Evolutionary conservation across 768 basidiomycete genomes (phyloP).

Genomic region (Asterophora lycoperdoides): DNA sequence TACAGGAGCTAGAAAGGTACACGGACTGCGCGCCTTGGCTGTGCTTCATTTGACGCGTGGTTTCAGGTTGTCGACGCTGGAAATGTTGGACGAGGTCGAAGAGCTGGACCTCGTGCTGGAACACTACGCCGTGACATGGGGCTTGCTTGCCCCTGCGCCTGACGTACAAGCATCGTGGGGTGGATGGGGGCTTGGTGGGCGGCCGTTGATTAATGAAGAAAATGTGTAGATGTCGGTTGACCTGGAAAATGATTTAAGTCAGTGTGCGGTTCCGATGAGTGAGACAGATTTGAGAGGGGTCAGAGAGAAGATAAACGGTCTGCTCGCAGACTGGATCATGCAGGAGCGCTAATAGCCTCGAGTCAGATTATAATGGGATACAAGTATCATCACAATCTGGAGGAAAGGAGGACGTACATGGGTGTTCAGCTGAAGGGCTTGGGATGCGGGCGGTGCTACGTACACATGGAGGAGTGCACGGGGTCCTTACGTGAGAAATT

Average conservation of each 20-base stretch:
- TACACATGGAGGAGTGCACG: conserved; percentile 12
- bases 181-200: conserved; percentile 31
- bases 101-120: conserved; percentile 86
- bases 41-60: not conserved
- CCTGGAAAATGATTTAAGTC: conserved; percentile 4
- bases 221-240: conserved; percentile 2
- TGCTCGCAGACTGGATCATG: conserved; percentile 15
- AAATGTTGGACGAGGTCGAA: conserved; percentile 91
- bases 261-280: conserved; percentile 3
- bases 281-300: conserved; percentile 6
- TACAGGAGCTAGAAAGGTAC: conserved; percentile 55
- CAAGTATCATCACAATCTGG: not conserved
- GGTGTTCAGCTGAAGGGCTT: not conserved
- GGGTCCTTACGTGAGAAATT: conserved; percentile 22
- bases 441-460: not conserved
- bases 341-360: conserved; percentile 18
- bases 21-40: conserved; percentile 11
- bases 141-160: conserved; percentile 23
- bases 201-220: not conserved
- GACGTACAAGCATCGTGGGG: conserved; percentile 24
- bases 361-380: conserved; percentile 4
- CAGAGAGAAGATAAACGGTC: conserved; percentile 30
- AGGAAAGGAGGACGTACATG: not conserved
- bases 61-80: conserved; percentile 68
- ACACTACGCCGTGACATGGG: conserved; percentile 91